Conservation (phyloP, 179 eudicot genomes). For the Heliamphora pulchella region DNA sequence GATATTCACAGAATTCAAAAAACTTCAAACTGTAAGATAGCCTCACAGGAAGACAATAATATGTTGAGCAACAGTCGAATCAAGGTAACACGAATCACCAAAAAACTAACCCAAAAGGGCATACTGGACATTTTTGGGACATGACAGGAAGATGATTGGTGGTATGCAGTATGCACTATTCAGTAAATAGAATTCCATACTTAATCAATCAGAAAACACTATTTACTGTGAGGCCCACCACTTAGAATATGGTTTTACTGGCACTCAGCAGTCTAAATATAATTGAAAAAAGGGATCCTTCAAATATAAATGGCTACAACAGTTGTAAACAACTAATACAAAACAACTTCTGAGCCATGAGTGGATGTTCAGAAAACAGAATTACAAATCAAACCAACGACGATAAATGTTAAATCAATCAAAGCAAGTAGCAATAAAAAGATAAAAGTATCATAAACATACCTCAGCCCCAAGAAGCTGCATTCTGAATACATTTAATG, state of each 20-base stretch:
- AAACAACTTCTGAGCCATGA: background rate
- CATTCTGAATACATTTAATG: constrained; percentile 64
- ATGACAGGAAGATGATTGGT: background rate
- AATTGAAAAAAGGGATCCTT: background rate
- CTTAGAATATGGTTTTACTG: background rate
- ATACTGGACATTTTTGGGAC: background rate
- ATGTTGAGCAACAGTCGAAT: background rate
- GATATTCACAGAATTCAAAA: no score
- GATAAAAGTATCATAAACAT: background rate
- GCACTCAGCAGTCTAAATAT: no score
- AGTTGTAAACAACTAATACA: background rate
- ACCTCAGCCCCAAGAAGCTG: constrained; percentile 82
- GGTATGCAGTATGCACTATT: no score
- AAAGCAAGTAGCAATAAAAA: background rate
- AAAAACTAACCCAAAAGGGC: background rate
- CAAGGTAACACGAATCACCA: background rate
- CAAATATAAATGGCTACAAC: background rate
- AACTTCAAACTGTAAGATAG: no score
- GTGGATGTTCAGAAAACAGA: background rate
- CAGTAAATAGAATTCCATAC: background rate
- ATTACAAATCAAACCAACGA: background rate
- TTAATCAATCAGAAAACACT: background rate
- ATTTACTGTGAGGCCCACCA: background rate
- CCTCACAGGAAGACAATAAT: background rate
- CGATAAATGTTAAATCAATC: background rate